Base-by-base conservation (phyloP, 768 basidiomycete species). In the Suillus subluteus region DNA sequence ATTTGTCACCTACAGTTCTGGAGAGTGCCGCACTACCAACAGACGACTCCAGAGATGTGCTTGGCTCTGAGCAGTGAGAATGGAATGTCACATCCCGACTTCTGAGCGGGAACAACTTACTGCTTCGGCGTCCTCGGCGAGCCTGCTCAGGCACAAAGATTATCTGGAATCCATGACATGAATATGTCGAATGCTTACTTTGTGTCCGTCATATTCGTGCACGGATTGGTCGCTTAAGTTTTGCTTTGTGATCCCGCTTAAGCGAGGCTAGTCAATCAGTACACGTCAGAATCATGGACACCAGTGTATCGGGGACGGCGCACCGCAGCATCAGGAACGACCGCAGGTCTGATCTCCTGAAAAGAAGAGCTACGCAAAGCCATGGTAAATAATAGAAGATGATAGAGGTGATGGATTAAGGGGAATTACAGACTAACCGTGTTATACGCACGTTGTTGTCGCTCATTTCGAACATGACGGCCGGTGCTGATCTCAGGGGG, bases 401-500 rank as follows among this genome's bases (percentile, higher is more conserved):
- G 23, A 41, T 32, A 21, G 3, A 43, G 18, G 40, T 21, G 59
- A 13, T 43, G 37, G 12, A 61, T 61, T 8, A 44, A 43, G 55
- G 35, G 21, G 21, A 13, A 40, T 26, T 40, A 59, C 23, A 16
- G 58, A 26, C 59, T 13, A 18, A 40, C 48, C 44, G 35, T 35
- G 35, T 4, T 41, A 38, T 58, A 58, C 38, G 13, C 12, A 50
- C n/a, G 40, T 43, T 26, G 16, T 8, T 0, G 16, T 3, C 41
- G 30, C 59, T 7, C 40, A 61, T 61, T 61, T 18, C 40, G 26
- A 40, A 59, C 26, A 61, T 30, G 26, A 26, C 55, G 40, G 58
- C 40, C 55, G 40, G 58, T 26, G 58, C 30, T 30, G 26, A 41
- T 43, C 41, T 18, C 9, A 9, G 37, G 18, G 26, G 7, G 18